Conservation (phyloP, 768 basidiomycete species). For the Leccinum barrowsii region DNA sequence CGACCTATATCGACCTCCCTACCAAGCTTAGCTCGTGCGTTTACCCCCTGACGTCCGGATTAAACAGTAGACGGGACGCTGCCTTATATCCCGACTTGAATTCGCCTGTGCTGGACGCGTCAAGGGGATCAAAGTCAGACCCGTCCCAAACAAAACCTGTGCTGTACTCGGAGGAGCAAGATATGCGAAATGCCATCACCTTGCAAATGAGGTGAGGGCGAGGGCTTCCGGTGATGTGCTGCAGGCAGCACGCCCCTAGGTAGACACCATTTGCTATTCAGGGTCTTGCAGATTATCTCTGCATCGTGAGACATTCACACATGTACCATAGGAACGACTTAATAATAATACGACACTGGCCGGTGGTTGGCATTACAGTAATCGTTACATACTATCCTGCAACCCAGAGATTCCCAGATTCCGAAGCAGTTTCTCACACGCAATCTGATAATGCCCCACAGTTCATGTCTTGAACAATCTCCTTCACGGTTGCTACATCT, state of each 20-base stretch:
- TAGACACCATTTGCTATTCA: background rate
- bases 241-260: background rate
- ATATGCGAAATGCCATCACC: background rate
- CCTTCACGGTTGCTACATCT: constrained; percentile 3
- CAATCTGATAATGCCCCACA: background rate
- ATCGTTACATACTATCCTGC: background rate
- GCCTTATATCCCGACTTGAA: background rate
- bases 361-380: background rate
- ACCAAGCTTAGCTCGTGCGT: constrained; percentile 8
- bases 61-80: background rate
- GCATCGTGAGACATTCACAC: background rate
- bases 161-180: background rate
- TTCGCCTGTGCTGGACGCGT: background rate
- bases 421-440: background rate
- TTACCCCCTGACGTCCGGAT: background rate
- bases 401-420: background rate
- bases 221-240: background rate
- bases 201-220: background rate
- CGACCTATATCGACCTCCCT: constrained; percentile 17
- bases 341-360: background rate
- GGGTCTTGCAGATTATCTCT: background rate
- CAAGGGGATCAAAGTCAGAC: background rate
- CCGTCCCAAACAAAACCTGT: background rate
- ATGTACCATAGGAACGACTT: background rate
- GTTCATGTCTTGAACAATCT: no score